Conservation (phyloP, 1,139 yeast species). For the Zygosaccharomyces pseudobailii region DNA sequence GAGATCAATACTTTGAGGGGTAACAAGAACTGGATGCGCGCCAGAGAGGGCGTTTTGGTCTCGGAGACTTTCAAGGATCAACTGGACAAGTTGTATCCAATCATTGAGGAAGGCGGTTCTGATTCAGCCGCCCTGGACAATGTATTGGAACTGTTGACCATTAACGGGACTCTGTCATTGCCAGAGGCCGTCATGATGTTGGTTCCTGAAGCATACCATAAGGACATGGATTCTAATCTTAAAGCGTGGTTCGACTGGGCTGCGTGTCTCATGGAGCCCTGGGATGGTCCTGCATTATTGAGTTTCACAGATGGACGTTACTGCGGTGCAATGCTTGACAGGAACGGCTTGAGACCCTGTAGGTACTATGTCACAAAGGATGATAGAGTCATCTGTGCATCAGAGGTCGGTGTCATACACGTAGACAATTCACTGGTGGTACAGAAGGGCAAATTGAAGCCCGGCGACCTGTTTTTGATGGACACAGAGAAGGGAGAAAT, state of each 20-base stretch:
- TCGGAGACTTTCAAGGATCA: conserved; percentile 87
- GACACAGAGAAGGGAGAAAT: conserved; percentile 91
- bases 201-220: conserved; percentile 98
- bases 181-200: conserved; percentile 97
- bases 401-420: conserved; percentile 95
- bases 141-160: conserved; percentile 84
- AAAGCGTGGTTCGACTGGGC: conserved; percentile 99
- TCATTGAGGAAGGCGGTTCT: conserved; percentile 97
- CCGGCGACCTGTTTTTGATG: conserved; percentile 93
- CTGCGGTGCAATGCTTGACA: conserved; percentile 96
- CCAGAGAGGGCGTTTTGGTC: conserved; percentile 95
- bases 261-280: conserved; percentile 97
- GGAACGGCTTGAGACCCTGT: conserved; percentile 97
- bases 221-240: conserved; percentile 89
- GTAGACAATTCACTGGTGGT: conserved; percentile 78
- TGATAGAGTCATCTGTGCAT: conserved; percentile 94
- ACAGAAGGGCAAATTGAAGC: conserved; percentile 90
- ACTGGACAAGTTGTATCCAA: conserved; percentile 84
- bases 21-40: conserved; percentile 98
- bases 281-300: conserved; percentile 99
- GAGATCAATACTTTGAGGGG: conserved; percentile 97
- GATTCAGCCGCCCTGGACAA: conserved; percentile 99
- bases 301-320: conserved; percentile 96
- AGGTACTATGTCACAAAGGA: conserved; percentile 94
- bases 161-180: conserved; percentile 84